phyloP scores from a whole-genome alignment of 192 early-diverging fungal genomes.

The Coemansia sp. region DNA sequence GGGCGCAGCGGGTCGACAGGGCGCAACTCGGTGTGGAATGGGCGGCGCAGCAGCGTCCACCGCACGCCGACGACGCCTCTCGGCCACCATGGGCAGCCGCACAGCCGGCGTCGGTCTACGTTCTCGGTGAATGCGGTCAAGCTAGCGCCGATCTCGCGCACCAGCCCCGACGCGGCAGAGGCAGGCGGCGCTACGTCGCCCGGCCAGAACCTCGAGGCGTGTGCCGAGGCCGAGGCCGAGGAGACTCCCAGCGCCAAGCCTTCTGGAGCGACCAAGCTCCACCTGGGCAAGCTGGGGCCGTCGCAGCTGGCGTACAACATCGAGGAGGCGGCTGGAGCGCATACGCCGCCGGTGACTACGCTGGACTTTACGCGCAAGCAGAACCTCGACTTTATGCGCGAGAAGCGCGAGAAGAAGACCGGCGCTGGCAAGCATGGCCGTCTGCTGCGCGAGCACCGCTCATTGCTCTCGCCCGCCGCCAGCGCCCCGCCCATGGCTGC shows the following conservation, averaged over 20 bases:
- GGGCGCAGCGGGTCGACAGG: constrained; percentile 37
- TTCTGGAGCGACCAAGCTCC: background rate
- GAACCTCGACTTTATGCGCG: constrained; percentile 47
- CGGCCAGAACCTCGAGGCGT: constrained; percentile 18
- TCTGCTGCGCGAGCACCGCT: constrained; percentile 31
- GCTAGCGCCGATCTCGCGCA: constrained; percentile 52
- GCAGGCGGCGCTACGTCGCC: constrained; percentile 13
- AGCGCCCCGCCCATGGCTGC: constrained; percentile 10
- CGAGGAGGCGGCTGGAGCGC: constrained; percentile 47
- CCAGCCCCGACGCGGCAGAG: constrained; percentile 22
- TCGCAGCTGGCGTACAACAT: constrained; percentile 50
- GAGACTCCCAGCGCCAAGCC: constrained; percentile 9
- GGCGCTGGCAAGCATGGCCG: constrained; percentile 48
- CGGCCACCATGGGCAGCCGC: constrained; percentile 52
- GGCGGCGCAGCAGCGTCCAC: constrained; percentile 56
- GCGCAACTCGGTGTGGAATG: constrained; percentile 52
- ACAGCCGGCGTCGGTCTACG: constrained; percentile 54
- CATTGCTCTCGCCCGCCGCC: constrained; percentile 1
- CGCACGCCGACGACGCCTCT: constrained; percentile 55
- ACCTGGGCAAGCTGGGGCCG: constrained; percentile 31
- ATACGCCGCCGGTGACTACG: constrained; percentile 51
- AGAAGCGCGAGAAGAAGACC: constrained; percentile 43
- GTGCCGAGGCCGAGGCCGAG: constrained; percentile 21
- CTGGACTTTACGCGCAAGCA: constrained; percentile 57
- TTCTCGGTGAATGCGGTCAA: constrained; percentile 49